Percentiles rank a stretch among this genome's conserved stretches.
phyloP scores from a whole-genome alignment of 108 stramenopile genomes.

The Pseudonitzschia pungens region DNA sequence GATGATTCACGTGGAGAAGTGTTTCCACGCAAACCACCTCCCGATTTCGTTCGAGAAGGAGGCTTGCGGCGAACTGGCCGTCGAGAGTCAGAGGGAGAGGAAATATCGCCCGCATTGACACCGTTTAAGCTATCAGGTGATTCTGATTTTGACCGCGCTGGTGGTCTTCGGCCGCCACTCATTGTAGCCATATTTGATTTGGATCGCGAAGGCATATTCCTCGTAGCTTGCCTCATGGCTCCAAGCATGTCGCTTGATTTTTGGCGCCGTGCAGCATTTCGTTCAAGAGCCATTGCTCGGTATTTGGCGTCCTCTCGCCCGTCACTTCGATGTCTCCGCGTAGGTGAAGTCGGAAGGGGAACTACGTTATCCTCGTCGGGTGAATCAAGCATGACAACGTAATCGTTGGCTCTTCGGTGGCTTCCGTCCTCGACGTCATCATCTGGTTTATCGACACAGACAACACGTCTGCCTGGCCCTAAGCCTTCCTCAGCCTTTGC shows the following conservation, averaged over 20 bases:
- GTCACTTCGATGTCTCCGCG: constrained; percentile 12
- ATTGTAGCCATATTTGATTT: constrained; percentile 28
- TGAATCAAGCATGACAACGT: constrained; percentile 15
- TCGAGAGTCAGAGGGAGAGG: background rate
- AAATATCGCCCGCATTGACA: background rate
- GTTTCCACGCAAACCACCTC: constrained; percentile 2
- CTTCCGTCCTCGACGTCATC: background rate
- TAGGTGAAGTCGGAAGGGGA: background rate
- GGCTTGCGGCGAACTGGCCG: background rate
- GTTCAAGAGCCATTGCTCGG: constrained; percentile 22
- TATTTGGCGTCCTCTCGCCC: background rate
- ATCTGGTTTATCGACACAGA: background rate
- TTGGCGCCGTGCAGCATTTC: constrained; percentile 34
- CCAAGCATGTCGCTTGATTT: constrained; percentile 33
- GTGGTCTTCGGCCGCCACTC: background rate
- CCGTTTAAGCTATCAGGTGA: background rate
- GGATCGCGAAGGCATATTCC: constrained; percentile 22
- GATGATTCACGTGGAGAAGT: too few species aligned
- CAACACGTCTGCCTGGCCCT: background rate
- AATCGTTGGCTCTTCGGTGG: background rate
- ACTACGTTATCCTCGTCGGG: constrained; percentile 4
- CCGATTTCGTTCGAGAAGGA: constrained; percentile 34
- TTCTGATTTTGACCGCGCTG: background rate
- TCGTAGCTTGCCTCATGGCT: constrained; percentile 33
- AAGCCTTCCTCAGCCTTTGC: background rate